These are phyloP conservation scores for Chalciporus piperatus DNA, from an alignment of 768 basidiomycete species.

Conservation along the genomic window DNA sequence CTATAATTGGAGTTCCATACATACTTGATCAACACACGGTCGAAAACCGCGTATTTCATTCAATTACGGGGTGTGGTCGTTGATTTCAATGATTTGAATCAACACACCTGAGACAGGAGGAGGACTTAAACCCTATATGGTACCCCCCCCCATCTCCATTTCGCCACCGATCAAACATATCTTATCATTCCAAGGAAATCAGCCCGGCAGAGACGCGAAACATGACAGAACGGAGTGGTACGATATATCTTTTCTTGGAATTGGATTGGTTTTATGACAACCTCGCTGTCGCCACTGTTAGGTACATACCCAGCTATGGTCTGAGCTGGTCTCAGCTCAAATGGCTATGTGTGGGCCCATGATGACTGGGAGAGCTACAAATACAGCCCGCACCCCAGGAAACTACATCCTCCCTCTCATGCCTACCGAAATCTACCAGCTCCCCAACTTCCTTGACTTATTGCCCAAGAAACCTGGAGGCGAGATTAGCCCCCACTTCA, in stretches of 20 bases:
- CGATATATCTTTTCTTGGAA: neutral
- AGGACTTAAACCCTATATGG: too few species aligned
- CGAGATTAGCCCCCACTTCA: conserved; percentile 25
- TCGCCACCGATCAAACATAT: too few species aligned
- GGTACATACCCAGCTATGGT: neutral
- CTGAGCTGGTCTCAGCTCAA: conserved; percentile 18
- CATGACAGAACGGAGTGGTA: neutral
- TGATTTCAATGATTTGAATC: neutral
- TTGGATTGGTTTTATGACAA: neutral
- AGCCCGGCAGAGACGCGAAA: too few species aligned
- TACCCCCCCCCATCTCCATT: too few species aligned
- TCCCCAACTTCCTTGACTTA: conserved; percentile 24
- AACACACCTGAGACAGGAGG: too few species aligned
- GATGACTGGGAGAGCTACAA: conserved; percentile 11
- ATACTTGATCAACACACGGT: neutral
- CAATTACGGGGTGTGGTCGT: too few species aligned
- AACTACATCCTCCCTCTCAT: conserved; percentile 7
- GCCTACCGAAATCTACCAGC: conserved; percentile 18
- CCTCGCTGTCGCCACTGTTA: conserved; percentile 5
- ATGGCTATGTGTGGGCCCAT: neutral
- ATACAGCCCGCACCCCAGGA: conserved; percentile 2
- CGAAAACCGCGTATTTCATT: neutral
- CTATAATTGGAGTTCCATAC: too few species aligned
- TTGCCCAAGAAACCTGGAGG: conserved; percentile 29
- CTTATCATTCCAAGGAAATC: too few species aligned